Conservation (phyloP, 768 basidiomycete species). For the Boletus insuetus region DNA sequence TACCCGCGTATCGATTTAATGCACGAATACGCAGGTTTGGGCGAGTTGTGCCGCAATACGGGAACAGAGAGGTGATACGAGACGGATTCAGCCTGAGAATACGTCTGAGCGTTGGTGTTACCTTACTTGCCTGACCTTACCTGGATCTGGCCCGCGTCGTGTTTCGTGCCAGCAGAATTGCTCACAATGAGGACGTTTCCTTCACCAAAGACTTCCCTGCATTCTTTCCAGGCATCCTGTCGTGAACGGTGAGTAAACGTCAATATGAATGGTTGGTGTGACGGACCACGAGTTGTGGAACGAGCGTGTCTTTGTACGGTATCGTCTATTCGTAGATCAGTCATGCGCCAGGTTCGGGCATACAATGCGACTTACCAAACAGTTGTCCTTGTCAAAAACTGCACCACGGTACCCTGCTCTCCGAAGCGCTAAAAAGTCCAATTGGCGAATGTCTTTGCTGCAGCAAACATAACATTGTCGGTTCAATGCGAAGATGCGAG, state of each 20-base stretch:
- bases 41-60: slow-evolving; percentile 70
- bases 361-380: slow-evolving; percentile 56
- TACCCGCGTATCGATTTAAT: slow-evolving; percentile 68
- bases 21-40: slow-evolving; percentile 83
- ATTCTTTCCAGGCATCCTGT: slow-evolving; percentile 76
- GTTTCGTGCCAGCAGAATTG: slow-evolving; percentile 86
- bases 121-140: slow-evolving; percentile 39
- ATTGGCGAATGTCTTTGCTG: slow-evolving; percentile 80
- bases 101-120: background rate
- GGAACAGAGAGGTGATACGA: slow-evolving; percentile 73
- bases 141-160: slow-evolving; percentile 77
- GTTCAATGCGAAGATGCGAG: background rate
- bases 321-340: slow-evolving; percentile 54
- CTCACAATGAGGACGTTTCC: slow-evolving; percentile 86
- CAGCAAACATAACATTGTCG: slow-evolving; percentile 12
- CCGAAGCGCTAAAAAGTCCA: slow-evolving; percentile 72
- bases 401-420: slow-evolving; percentile 83
- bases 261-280: too few species aligned
- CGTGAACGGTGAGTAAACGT: background rate
- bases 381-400: slow-evolving; percentile 98
- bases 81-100: slow-evolving; percentile 80
- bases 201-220: slow-evolving; percentile 69
- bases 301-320: slow-evolving; percentile 72
- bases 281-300: slow-evolving; percentile 72
- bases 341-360: too few species aligned